Conservation (phyloP, 1,284 basidiomycete genomes). For the Paramarasmius palmivorus region DNA sequence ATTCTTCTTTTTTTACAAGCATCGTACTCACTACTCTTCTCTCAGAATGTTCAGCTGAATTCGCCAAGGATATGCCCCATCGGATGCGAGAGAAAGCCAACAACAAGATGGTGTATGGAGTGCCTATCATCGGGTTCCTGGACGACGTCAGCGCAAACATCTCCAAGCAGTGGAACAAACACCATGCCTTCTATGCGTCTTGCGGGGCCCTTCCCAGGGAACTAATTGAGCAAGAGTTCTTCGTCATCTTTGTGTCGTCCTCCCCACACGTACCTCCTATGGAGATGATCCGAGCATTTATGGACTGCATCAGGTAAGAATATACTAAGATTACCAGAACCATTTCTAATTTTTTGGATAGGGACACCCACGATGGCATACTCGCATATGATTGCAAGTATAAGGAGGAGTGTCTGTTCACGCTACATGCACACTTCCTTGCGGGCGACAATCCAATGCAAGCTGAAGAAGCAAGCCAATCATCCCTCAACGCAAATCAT, state of each 20-base stretch:
- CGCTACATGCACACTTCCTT: constrained; percentile 15
- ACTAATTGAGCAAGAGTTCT: too few species aligned
- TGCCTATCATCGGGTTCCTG: background rate
- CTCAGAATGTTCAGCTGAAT: background rate
- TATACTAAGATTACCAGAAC: background rate
- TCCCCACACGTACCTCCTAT: too few species aligned
- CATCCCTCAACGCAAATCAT: constrained; percentile 22
- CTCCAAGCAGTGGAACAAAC: background rate
- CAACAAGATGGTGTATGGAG: background rate
- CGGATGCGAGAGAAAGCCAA: background rate
- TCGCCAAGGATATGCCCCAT: background rate
- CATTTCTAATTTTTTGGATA: background rate
- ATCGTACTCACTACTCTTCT: background rate
- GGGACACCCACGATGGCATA: background rate
- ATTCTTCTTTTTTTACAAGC: background rate
- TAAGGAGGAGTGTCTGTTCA: background rate
- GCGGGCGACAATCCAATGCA: constrained; percentile 32
- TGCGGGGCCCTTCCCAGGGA: too few species aligned
- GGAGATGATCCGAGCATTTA: too few species aligned
- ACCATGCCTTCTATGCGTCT: background rate
- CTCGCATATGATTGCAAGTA: background rate
- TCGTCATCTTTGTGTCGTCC: too few species aligned
- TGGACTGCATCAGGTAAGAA: background rate
- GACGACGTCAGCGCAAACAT: background rate
- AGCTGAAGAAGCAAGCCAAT: constrained; percentile 23